A percentile compares a stretch with the other conserved stretches of the same genome.
phyloP scores from a whole-genome alignment of 306 rosid genomes.

The Chamaecrista fasciculata region DNA sequence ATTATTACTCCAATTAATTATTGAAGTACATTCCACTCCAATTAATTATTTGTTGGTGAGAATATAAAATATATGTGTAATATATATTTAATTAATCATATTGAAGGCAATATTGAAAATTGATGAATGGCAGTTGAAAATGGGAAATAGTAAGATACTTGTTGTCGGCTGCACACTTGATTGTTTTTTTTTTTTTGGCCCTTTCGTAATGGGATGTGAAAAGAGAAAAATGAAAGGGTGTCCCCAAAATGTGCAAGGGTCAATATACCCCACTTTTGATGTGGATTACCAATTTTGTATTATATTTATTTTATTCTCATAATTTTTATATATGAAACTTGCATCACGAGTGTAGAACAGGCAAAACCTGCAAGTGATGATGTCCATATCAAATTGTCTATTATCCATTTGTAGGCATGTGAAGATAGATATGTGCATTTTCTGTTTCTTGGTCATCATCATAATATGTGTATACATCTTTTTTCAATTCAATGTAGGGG shows the following conservation, averaged over 20 bases:
- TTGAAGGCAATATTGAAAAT: not conserved
- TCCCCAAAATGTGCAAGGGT: conserved; percentile 15
- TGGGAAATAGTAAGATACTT: not conserved
- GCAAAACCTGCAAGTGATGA: conserved; percentile 32
- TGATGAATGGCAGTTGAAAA: not conserved
- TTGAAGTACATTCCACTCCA: too few species aligned
- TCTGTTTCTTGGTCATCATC: not conserved
- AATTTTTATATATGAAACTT: conserved; percentile 18
- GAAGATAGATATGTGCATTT: conserved; percentile 4
- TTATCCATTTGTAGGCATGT: conserved; percentile 42
- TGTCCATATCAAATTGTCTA: conserved; percentile 44
- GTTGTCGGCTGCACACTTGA: conserved; percentile 10
- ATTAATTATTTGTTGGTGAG: too few species aligned
- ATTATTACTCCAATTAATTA: too few species aligned
- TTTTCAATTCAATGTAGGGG: not conserved
- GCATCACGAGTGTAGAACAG: conserved; percentile 31
- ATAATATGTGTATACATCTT: too few species aligned
- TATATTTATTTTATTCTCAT: too few species aligned
- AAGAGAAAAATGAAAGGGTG: conserved; percentile 21
- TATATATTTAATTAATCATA: not conserved
- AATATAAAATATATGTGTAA: too few species aligned
- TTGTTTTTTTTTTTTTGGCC: not conserved
- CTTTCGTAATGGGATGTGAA: conserved; percentile 10
- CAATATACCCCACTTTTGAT: conserved; percentile 34
- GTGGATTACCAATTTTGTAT: conserved; percentile 26